These are phyloP conservation scores for Saccharomycopsis selenospora DNA, from an alignment of 805 yeast species.

Conservation along the genomic window DNA sequence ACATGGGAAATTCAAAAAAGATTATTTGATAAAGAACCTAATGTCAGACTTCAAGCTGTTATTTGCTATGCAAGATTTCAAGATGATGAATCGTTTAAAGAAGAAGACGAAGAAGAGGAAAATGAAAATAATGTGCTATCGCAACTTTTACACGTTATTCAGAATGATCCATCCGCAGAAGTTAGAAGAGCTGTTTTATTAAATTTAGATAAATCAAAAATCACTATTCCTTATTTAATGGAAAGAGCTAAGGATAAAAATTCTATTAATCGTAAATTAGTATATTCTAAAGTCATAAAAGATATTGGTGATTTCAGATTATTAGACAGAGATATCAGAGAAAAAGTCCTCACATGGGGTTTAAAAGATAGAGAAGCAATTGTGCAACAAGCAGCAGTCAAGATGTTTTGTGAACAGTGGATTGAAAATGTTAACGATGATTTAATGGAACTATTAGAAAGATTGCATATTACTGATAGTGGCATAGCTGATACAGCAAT, in stretches of 20 bases:
- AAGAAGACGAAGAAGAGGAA: slow-evolving; percentile 27
- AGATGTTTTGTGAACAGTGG: slow-evolving; percentile 70
- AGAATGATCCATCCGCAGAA: slow-evolving; percentile 79
- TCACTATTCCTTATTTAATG: slow-evolving; percentile 51
- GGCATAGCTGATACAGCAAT: slow-evolving; percentile 63
- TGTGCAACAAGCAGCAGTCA: slow-evolving; percentile 65
- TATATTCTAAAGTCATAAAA: slow-evolving; percentile 61
- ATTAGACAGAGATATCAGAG: slow-evolving; percentile 50
- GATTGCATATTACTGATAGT: slow-evolving; percentile 63
- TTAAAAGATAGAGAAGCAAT: slow-evolving; percentile 73
- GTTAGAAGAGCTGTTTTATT: slow-evolving; percentile 80
- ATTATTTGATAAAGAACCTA: slow-evolving; percentile 66
- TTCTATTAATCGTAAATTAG: slow-evolving; percentile 59
- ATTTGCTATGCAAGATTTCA: slow-evolving; percentile 76
- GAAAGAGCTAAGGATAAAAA: slow-evolving; percentile 82
- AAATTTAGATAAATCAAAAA: slow-evolving; percentile 50
- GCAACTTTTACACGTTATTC: slow-evolving; percentile 44
- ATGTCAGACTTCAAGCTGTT: slow-evolving; percentile 78
- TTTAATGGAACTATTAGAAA: slow-evolving; percentile 61
- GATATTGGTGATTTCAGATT: slow-evolving; percentile 57
- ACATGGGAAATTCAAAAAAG: slow-evolving; percentile 55
- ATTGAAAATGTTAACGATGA: slow-evolving; percentile 59
- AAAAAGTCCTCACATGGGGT: slow-evolving; percentile 73
- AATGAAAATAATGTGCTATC: slow-evolving; percentile 41
- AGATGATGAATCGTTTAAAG: slow-evolving; percentile 34